phyloP scores from a whole-genome alignment of 371 early-diverging fungal genomes.

The Smittium mucronatum region DNA sequence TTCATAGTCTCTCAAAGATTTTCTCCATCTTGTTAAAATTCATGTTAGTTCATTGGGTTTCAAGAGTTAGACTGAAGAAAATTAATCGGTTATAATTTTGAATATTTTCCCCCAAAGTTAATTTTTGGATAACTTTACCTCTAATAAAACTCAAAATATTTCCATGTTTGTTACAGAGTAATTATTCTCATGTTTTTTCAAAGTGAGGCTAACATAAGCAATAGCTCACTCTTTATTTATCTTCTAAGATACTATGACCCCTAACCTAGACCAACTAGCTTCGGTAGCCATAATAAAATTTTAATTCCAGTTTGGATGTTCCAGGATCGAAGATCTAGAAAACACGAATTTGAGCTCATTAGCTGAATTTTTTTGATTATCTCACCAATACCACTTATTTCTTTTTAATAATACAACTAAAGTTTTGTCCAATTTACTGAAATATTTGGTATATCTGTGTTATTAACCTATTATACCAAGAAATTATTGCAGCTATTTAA shows the following conservation, averaged over 20 bases:
- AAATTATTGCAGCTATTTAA: slow-evolving; percentile 10
- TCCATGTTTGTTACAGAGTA: slow-evolving; percentile 11
- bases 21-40: neutral
- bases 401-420: slow-evolving; percentile 7
- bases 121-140: slow-evolving; percentile 1
- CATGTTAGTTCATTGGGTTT: neutral
- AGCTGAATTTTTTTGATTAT: slow-evolving; percentile 2
- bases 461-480: slow-evolving; percentile 12
- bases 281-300: slow-evolving; percentile 4
- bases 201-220: neutral
- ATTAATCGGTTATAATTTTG: slow-evolving; percentile 1
- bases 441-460: neutral
- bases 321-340: slow-evolving; percentile 3
- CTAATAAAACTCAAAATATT: neutral
- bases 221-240: neutral
- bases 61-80: neutral
- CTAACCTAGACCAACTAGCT: neutral
- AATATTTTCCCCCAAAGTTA: neutral
- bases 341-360: neutral
- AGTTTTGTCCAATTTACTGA: neutral
- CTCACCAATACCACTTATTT: slow-evolving; percentile 1
- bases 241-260: neutral
- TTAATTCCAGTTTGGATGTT: slow-evolving; percentile 7
- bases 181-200: slow-evolving; percentile 1
- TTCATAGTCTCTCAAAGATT: neutral